Conservation (phyloP, 495 filamentous ascomycete species). For the Lichenothelia convexa region DNA sequence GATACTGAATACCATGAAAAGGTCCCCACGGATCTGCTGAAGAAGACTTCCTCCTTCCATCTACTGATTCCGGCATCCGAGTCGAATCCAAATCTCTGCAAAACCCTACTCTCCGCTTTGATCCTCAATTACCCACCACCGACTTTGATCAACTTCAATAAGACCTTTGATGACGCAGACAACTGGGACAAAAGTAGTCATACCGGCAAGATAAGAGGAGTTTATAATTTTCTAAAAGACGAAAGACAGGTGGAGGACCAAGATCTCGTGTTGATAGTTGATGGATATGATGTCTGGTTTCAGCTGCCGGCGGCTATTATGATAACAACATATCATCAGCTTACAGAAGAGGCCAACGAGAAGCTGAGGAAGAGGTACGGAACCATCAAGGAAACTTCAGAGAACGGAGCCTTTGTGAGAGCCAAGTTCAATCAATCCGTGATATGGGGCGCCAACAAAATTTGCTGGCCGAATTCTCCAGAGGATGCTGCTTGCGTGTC, state of each 20-base stretch:
- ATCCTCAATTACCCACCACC: conserved; percentile 43
- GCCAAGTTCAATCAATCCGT: conserved; percentile 37
- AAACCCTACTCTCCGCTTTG: conserved; percentile 39
- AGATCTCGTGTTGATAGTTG: conserved; percentile 43
- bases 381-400: neutral
- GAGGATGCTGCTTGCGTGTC: conserved; percentile 33
- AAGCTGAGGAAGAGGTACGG: conserved; percentile 29
- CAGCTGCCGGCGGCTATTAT: conserved; percentile 41
- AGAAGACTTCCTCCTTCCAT: conserved; percentile 26
- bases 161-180: conserved; percentile 15
- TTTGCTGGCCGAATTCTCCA: conserved; percentile 29
- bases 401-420: conserved; percentile 13
- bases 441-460: conserved; percentile 42
- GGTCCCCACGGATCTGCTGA: too few species aligned
- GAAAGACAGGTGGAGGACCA: conserved; percentile 29
- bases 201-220: conserved; percentile 25
- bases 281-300: conserved; percentile 40
- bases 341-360: conserved; percentile 30
- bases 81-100: conserved; percentile 36
- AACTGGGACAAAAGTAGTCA: conserved; percentile 12
- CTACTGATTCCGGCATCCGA: conserved; percentile 36
- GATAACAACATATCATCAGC: conserved; percentile 34
- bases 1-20: too few species aligned
- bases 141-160: conserved; percentile 32
- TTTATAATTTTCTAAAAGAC: conserved; percentile 34